Base-by-base conservation (phyloP, 768 basidiomycete genomes). In the Podaxis rugospora region DNA sequence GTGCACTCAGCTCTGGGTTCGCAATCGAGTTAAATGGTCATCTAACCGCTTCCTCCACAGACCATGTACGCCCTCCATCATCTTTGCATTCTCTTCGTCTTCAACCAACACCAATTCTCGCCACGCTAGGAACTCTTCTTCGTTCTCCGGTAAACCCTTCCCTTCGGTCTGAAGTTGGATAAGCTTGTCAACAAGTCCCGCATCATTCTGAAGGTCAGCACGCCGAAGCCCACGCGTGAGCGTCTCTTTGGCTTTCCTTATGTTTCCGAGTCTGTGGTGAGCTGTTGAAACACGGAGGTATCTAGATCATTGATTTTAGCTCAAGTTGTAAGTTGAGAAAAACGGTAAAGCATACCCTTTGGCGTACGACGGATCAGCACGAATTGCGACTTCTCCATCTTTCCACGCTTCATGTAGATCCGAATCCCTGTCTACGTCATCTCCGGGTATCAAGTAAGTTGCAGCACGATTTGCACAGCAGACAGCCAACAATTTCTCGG, bases 261-360 rank as follows among this genome's bases (percentile, higher is more conserved):
- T 16, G 11, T 65, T 52, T 7, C 64, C 59, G 5, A 63, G 61
- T 35, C 61, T 57, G 10, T 68, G 53, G 23, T 66, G 55, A 10
- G 65, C 67, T 4, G 55, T 56, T 13, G 67, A 61, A 18, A 68
- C 61, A 7, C 64, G 62, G 10, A 66, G 40, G 49, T 68, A 68
- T 28, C 67, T 68, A 39, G 21, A 10, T 39, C 42, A 54, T 47
- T 14, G 10, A 35, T 10, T 25, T 10, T 18, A 46, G 36, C n/a
- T n/a, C 23, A 28, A 58, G 5, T 47, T 54, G 7, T 5, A 5
- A 44, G n/a, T 16, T 35, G 18, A 18, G 37, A n/a, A 27, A 27
- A 51, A 42, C 25, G 28, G n/a, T 2, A 51, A 9, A 28, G 53
- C 50, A 37, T 9, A 64, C 63, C 60, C 63, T 55, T 64, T 64